Evolutionary conservation across 1,284 basidiomycete species (phyloP).

Genomic region (Pulchroboletus neoregius): DNA sequence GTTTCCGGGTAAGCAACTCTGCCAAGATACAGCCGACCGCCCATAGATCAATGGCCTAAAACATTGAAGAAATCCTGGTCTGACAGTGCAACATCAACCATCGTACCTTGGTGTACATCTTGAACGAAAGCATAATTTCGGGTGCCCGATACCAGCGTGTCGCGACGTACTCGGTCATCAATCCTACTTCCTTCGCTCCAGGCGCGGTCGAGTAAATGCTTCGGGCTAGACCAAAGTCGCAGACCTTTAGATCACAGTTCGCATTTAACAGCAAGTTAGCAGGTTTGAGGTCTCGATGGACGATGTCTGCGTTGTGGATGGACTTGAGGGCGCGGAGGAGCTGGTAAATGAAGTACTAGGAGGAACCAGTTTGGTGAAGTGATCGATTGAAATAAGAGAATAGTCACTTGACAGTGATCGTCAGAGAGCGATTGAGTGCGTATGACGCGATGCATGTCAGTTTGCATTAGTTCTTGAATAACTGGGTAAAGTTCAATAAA

Average conservation of each 20-base stretch:
- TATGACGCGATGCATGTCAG: constrained; percentile 87
- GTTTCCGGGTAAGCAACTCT: constrained; percentile 78
- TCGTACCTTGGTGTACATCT: constrained; percentile 70
- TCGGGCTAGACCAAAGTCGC: constrained; percentile 81
- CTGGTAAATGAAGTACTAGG: constrained; percentile 69
- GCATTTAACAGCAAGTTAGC: constrained; percentile 79
- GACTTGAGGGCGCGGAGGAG: constrained; percentile 82
- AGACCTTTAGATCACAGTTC: constrained; percentile 84
- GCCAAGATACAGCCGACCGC: constrained; percentile 86
- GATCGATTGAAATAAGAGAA: constrained; percentile 2
- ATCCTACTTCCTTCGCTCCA: constrained; percentile 63
- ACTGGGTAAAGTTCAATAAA: constrained; percentile 40
- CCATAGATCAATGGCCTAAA: constrained; percentile 78
- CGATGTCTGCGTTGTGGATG: constrained; percentile 75
- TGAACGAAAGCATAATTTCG: constrained; percentile 89
- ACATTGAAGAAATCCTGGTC: constrained; percentile 3
- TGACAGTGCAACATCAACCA: constrained; percentile 4
- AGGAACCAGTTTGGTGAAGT: constrained; percentile 9
- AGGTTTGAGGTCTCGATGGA: constrained; percentile 81
- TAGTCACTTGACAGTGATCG: constrained; percentile 77
- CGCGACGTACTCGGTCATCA: constrained; percentile 85
- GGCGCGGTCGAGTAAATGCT: constrained; percentile 60
- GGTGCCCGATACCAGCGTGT: constrained; percentile 84
- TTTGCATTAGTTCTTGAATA: constrained; percentile 90
- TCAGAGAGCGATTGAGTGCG: constrained; percentile 84